Evolutionary conservation across 1,139 yeast genomes (phyloP).

Genomic region (Yamadazyma kanchanaburiensis): DNA sequence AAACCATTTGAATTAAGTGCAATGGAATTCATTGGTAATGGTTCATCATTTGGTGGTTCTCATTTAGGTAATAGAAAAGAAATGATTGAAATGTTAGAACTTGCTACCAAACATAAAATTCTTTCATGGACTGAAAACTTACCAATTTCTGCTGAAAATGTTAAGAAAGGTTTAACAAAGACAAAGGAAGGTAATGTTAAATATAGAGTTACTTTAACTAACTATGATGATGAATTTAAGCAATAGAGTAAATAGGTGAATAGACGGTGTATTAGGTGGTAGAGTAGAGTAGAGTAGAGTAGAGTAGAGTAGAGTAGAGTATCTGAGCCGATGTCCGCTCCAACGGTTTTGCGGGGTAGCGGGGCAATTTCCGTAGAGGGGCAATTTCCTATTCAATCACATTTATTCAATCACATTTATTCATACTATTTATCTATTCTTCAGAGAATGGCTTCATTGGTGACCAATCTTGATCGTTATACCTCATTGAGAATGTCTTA

Average conservation of each 20-base stretch:
- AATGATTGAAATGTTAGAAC: constrained; percentile 50
- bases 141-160: constrained; percentile 50
- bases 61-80: constrained; percentile 52
- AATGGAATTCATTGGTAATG: constrained; percentile 32
- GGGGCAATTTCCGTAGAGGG: too few relatives aligned
- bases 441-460: constrained; percentile 16
- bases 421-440: too few relatives aligned
- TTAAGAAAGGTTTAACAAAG: constrained; percentile 48
- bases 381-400: too few relatives aligned
- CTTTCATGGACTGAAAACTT: constrained; percentile 60
- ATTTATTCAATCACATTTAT: too few relatives aligned
- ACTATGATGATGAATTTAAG: constrained; percentile 15
- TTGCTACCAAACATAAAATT: constrained; percentile 50
- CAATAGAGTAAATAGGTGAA: neutral
- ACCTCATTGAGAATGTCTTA: constrained; percentile 47
- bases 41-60: constrained; percentile 41
- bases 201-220: constrained; percentile 48
- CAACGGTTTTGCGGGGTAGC: too few relatives aligned
- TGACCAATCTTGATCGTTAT: constrained; percentile 39
- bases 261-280: too few relatives aligned
- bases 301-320: too few relatives aligned
- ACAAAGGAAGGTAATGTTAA: constrained; percentile 52
- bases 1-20: constrained; percentile 20
- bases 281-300: too few relatives aligned
- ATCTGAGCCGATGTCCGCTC: too few relatives aligned